Conservation (phyloP, 768 basidiomycete species). For the Lactarius quietus region DNA sequence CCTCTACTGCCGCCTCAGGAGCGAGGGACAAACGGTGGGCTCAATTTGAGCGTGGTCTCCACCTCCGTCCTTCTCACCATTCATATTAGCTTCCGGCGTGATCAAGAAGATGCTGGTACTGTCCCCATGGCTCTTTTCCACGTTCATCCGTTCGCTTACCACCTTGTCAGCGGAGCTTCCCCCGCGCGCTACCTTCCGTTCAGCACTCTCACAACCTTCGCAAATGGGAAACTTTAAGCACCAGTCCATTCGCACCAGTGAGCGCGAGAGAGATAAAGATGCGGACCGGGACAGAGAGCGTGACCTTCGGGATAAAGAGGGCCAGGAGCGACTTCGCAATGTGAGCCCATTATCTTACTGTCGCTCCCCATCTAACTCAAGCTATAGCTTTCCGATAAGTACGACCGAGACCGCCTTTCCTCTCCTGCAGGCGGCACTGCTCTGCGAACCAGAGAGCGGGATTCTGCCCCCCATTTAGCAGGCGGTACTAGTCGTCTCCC, state of each 20-base stretch:
- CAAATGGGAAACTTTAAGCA: slow-evolving; percentile 95
- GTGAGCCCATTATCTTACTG: slow-evolving; percentile 40
- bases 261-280: slow-evolving; percentile 44
- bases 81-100: slow-evolving; percentile 63
- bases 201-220: slow-evolving; percentile 73
- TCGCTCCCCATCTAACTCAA: slow-evolving; percentile 12
- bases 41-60: slow-evolving; percentile 6
- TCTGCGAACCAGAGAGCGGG: slow-evolving; percentile 64
- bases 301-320: slow-evolving; percentile 67
- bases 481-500: slow-evolving; percentile 42
- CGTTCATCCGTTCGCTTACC: slow-evolving; percentile 14
- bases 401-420: slow-evolving; percentile 74
- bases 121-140: background rate
- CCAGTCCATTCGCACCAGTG: slow-evolving; percentile 68
- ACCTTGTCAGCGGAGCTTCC: slow-evolving; percentile 41
- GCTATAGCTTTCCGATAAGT: slow-evolving; percentile 77
- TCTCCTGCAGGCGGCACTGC: slow-evolving; percentile 43
- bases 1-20: slow-evolving; percentile 45
- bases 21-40: slow-evolving; percentile 65
- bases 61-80: slow-evolving; percentile 24
- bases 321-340: slow-evolving; percentile 73
- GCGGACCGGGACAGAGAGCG: slow-evolving; percentile 48
- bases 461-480: slow-evolving; percentile 56
- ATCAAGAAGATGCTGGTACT: slow-evolving; percentile 70
- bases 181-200: slow-evolving; percentile 64